phyloP scores from a whole-genome alignment of 1,284 basidiomycete species.

The Ustilago loliicola region DNA sequence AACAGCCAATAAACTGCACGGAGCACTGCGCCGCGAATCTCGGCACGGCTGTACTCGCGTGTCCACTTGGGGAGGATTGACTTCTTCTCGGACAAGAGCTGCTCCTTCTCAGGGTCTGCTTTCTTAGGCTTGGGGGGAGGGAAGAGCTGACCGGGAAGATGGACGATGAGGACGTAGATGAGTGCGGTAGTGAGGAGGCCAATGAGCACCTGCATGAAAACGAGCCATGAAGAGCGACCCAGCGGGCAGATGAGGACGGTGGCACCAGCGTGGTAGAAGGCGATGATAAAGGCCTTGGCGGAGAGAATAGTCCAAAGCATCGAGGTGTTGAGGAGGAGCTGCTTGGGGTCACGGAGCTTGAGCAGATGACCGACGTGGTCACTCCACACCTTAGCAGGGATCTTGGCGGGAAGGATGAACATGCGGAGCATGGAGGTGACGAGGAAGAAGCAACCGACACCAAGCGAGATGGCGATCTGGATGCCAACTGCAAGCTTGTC shows the following conservation, averaged over 20 bases:
- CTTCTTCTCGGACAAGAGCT: slow-evolving; percentile 22
- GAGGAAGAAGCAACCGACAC: slow-evolving; percentile 20
- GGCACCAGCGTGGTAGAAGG: slow-evolving; percentile 26
- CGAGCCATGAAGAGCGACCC: slow-evolving; percentile 30
- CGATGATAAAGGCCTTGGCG: slow-evolving; percentile 16
- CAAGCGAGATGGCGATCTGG: slow-evolving; percentile 29
- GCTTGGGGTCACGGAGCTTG: slow-evolving; percentile 23
- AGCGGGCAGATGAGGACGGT: slow-evolving; percentile 29
- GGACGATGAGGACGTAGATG: slow-evolving; percentile 22
- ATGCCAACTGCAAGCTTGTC: slow-evolving; percentile 19
- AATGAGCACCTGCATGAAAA: slow-evolving; percentile 35
- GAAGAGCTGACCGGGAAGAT: slow-evolving; percentile 27
- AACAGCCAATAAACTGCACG: slow-evolving; percentile 36
- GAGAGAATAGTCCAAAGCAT: slow-evolving; percentile 27
- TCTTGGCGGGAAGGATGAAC: slow-evolving; percentile 30
- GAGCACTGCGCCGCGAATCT: slow-evolving; percentile 20
- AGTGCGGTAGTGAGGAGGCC: slow-evolving; percentile 25
- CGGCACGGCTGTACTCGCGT: slow-evolving; percentile 22
- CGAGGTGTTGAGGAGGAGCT: slow-evolving; percentile 32
- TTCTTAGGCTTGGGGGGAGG: slow-evolving; percentile 30
- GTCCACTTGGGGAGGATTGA: slow-evolving; percentile 18
- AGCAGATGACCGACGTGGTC: slow-evolving; percentile 27
- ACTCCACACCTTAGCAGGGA: slow-evolving; percentile 28
- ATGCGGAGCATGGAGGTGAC: slow-evolving; percentile 22
- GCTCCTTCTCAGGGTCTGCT: slow-evolving; percentile 20